Percentiles rank a stretch among this genome's conserved stretches.
Conservation (phyloP, 495 filamentous ascomycete genomes). For the Podospora fimiseda region DNA sequence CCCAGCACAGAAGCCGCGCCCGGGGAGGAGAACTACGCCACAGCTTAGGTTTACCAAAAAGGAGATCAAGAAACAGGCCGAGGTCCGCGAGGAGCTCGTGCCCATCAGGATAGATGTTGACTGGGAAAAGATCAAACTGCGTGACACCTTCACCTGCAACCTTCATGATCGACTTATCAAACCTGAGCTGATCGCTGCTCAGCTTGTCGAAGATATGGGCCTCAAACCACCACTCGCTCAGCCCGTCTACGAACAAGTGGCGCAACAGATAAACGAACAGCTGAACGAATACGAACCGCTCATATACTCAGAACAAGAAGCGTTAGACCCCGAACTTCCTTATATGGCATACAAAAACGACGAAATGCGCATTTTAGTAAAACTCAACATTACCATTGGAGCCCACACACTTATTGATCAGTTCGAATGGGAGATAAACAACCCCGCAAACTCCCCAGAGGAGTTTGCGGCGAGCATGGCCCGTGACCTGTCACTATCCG, state of each 20-base stretch:
- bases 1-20: slow-evolving; percentile 61
- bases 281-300: slow-evolving; percentile 89
- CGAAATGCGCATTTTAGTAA: slow-evolving; percentile 93
- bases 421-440: slow-evolving; percentile 99
- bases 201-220: slow-evolving; percentile 86
- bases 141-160: slow-evolving; percentile 99
- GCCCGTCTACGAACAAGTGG: slow-evolving; percentile 68
- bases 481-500: slow-evolving; percentile 81
- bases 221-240: slow-evolving; percentile 59
- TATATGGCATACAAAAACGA: slow-evolving; percentile 97
- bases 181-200: slow-evolving; percentile 74
- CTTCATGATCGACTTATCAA: slow-evolving; percentile 80
- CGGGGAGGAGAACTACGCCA: slow-evolving; percentile 66
- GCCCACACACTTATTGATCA: slow-evolving; percentile 92
- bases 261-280: slow-evolving; percentile 79
- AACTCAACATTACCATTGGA: slow-evolving; percentile 96
- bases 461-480: slow-evolving; percentile 88
- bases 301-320: slow-evolving; percentile 79
- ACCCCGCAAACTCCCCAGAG: slow-evolving; percentile 85
- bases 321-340: slow-evolving; percentile 81
- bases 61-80: slow-evolving; percentile 74
- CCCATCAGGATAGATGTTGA: slow-evolving; percentile 91
- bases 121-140: slow-evolving; percentile 88
- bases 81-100: slow-evolving; percentile 84
- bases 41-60: slow-evolving; percentile 65